phyloP scores from a whole-genome alignment of 495 filamentous ascomycete genomes.

The Monascus purpureus region DNA sequence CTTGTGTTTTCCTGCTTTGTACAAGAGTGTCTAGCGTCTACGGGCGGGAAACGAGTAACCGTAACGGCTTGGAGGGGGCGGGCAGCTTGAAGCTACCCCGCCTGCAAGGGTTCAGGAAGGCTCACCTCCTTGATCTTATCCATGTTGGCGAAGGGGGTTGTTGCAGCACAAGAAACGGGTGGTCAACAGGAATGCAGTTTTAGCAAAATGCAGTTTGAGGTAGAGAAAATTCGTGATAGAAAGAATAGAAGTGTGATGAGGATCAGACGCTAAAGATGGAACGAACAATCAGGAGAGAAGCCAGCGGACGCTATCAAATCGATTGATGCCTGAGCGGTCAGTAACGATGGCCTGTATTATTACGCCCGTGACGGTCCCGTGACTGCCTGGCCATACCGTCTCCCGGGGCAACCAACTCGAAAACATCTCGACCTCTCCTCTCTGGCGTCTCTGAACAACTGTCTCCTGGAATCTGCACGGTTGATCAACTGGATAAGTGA shows the following conservation, averaged over 20 bases:
- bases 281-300: no score
- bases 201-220: not conserved
- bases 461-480: no score
- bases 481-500: no score
- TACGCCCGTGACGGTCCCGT: no score
- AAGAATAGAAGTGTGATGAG: no score
- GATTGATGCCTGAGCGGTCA: no score
- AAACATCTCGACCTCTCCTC: no score
- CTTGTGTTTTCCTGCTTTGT: conserved; percentile 3
- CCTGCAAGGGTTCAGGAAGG: conserved; percentile 18
- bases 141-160: conserved; percentile 24
- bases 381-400: conserved; percentile 18
- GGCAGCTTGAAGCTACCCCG: conserved; percentile 32
- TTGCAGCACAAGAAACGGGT: conserved; percentile 5
- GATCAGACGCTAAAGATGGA: no score
- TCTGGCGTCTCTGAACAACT: no score
- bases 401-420: conserved; percentile 33
- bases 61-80: conserved; percentile 10
- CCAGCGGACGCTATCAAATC: no score
- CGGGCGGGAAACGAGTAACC: not conserved
- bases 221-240: conserved; percentile 17
- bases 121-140: conserved; percentile 70
- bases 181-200: conserved; percentile 1
- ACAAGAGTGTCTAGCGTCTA: not conserved
- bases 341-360: no score